Conservation (phyloP, 148 eudicot species). For the Nepenthes mirabilis region DNA sequence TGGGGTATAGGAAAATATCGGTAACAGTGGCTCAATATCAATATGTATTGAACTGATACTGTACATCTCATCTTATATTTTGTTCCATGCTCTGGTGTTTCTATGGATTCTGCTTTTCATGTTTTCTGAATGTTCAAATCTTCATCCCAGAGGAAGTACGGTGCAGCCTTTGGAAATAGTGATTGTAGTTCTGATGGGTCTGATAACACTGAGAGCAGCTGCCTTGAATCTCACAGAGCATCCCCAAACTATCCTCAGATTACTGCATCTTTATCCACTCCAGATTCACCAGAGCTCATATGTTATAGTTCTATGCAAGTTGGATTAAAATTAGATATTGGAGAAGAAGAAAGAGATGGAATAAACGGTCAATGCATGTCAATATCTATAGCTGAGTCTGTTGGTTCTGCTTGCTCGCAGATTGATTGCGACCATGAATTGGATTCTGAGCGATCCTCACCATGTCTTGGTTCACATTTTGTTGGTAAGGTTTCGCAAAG, state of each 20-base stretch:
- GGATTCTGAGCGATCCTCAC: slow-evolving; percentile 15
- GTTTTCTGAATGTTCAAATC: neutral
- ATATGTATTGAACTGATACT: no score
- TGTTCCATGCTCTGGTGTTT: neutral
- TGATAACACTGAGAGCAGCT: neutral
- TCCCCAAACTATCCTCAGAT: neutral
- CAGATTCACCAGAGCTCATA: slow-evolving; percentile 12
- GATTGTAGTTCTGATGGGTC: slow-evolving; percentile 14
- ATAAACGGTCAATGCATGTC: neutral
- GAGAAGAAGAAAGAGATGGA: slow-evolving; percentile 1
- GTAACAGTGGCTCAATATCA: no score
- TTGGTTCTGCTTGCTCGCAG: slow-evolving; percentile 18
- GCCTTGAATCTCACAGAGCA: slow-evolving; percentile 16
- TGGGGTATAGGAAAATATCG: no score
- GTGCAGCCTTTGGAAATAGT: slow-evolving; percentile 7
- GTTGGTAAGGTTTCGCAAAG: slow-evolving; percentile 6
- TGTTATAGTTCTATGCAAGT: slow-evolving; percentile 2
- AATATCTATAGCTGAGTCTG: neutral
- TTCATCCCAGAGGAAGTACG: slow-evolving; percentile 13
- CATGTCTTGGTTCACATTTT: slow-evolving; percentile 13
- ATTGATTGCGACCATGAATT: slow-evolving; percentile 17
- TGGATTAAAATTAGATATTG: slow-evolving; percentile 6
- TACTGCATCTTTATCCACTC: slow-evolving; percentile 12
- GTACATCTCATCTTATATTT: no score
- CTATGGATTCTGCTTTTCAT: neutral